Evolutionary conservation across 2,329 filamentous ascomycete species (phyloP).

Genomic region (Exophiala sp.): DNA sequence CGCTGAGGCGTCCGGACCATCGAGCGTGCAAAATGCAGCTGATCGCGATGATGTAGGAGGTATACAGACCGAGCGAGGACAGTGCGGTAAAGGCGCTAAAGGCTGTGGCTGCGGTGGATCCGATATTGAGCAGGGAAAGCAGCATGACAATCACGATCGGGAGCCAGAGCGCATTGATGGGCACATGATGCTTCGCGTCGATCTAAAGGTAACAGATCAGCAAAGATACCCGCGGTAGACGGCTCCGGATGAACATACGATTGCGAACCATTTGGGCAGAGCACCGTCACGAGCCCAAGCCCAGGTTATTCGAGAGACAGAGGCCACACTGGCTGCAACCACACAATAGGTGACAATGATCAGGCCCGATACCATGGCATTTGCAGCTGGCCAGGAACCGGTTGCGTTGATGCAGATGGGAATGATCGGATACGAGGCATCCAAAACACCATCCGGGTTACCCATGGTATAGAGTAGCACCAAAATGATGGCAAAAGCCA

Average conservation of each 20-base stretch:
- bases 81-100: slow-evolving; percentile 39
- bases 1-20: slow-evolving; percentile 31
- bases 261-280: slow-evolving; percentile 38
- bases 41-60: slow-evolving; percentile 40
- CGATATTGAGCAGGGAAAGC: slow-evolving; percentile 39
- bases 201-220: slow-evolving; percentile 26
- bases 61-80: slow-evolving; percentile 36
- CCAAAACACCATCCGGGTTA: slow-evolving; percentile 33
- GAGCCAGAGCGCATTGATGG: slow-evolving; percentile 37
- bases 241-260: slow-evolving; percentile 15
- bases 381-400: slow-evolving; percentile 38
- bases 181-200: slow-evolving; percentile 34
- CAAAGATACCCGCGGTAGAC: not conserved
- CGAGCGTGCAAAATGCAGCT: slow-evolving; percentile 25
- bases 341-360: slow-evolving; percentile 38
- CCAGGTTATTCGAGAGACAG: slow-evolving; percentile 46
- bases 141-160: slow-evolving; percentile 34
- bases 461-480: slow-evolving; percentile 44
- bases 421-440: slow-evolving; percentile 40
- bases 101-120: slow-evolving; percentile 33
- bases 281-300: slow-evolving; percentile 47
- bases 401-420: slow-evolving; percentile 40
- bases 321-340: slow-evolving; percentile 42
- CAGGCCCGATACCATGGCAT: slow-evolving; percentile 38
- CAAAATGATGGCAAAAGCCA: slow-evolving; percentile 40